phyloP scores from a whole-genome alignment of 2,329 filamentous ascomycete species.

The Fusarium siculi region DNA sequence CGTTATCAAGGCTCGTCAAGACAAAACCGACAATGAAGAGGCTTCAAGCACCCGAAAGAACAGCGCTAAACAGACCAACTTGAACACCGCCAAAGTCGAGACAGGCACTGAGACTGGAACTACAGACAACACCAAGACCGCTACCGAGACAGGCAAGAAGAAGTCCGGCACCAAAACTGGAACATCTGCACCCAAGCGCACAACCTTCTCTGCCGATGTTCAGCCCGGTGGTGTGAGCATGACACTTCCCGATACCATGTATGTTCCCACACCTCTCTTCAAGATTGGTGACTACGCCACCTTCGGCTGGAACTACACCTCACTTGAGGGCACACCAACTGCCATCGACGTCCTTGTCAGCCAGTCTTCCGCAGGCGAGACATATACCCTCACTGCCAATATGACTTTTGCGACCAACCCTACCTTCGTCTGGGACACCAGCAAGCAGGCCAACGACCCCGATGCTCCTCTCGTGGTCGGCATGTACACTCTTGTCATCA shows the following conservation, averaged over 20 bases:
- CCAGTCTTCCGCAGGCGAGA: conserved; percentile 61
- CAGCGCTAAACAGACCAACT: conserved; percentile 47
- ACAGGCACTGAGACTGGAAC: conserved; percentile 27
- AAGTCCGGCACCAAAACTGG: conserved; percentile 40
- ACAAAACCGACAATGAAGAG: conserved; percentile 11
- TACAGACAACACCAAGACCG: conserved; percentile 25
- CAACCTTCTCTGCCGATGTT: conserved; percentile 57
- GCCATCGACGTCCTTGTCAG: conserved; percentile 70
- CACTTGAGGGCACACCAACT: conserved; percentile 65
- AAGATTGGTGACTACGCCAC: conserved; percentile 70
- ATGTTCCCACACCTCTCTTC: conserved; percentile 62
- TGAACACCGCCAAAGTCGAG: conserved; percentile 52
- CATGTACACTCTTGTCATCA: conserved; percentile 70
- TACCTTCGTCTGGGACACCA: conserved; percentile 69
- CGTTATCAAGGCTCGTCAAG: conserved; percentile 18
- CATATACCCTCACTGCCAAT: conserved; percentile 72
- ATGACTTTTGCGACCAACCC: conserved; percentile 66
- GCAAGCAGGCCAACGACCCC: conserved; percentile 57
- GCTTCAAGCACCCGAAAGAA: conserved; percentile 37
- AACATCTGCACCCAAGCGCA: conserved; percentile 47
- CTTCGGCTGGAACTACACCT: conserved; percentile 74
- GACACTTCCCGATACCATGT: conserved; percentile 60
- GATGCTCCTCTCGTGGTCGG: conserved; percentile 61
- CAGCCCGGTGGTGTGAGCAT: conserved; percentile 64
- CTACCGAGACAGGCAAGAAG: conserved; percentile 37